Conservation (phyloP, 805 yeast species). For the Komagataella populi region DNA sequence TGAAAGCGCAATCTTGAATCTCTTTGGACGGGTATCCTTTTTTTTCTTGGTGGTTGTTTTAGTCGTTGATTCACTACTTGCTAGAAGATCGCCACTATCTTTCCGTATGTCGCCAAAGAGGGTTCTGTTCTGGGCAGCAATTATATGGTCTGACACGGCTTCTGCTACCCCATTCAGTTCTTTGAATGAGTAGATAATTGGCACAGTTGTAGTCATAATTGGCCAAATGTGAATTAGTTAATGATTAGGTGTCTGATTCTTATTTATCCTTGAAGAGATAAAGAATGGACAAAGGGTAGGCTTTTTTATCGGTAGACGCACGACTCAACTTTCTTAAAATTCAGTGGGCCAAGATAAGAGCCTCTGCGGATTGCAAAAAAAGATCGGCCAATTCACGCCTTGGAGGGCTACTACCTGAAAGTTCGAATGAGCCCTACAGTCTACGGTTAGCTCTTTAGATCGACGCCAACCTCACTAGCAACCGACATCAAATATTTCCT, state of each 20-base stretch:
- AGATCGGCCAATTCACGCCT: not conserved
- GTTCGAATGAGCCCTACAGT: too few relatives aligned
- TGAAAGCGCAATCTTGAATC: slow-evolving; percentile 82
- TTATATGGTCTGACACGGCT: slow-evolving; percentile 92
- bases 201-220: slow-evolving; percentile 82
- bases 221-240: not conserved
- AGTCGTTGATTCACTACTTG: not conserved
- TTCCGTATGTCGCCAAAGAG: slow-evolving; percentile 21
- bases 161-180: slow-evolving; percentile 86
- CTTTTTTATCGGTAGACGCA: not conserved
- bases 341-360: not conserved
- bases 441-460: not conserved
- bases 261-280: not conserved
- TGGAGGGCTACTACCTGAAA: not conserved
- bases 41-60: slow-evolving; percentile 15
- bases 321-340: not conserved
- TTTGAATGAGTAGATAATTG: slow-evolving; percentile 85
- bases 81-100: slow-evolving; percentile 4
- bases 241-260: not conserved
- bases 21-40: slow-evolving; percentile 42
- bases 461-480: not conserved
- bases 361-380: not conserved
- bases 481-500: not conserved
- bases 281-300: not conserved
- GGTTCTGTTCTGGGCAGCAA: slow-evolving; percentile 73